Evolutionary conservation across 2,329 filamentous ascomycete species (phyloP).

Genomic region (Neopestalotiopsis sp.): DNA sequence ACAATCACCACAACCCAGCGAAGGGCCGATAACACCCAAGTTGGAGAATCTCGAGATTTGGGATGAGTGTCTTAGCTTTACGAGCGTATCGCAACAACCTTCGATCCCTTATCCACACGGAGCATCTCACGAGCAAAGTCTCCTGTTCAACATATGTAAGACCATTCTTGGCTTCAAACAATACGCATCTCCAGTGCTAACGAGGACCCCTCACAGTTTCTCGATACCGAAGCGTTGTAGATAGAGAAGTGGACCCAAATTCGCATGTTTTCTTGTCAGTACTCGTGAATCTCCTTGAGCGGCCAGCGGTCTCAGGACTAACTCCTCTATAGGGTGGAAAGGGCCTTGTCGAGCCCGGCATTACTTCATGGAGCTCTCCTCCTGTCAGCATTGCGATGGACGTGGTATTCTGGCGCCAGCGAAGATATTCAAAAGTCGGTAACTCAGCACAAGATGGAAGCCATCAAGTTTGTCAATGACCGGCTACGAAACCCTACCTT

Average conservation of each 20-base stretch:
- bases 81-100: slow-evolving; percentile 21
- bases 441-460: slow-evolving; percentile 30
- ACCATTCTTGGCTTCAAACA: slow-evolving; percentile 3
- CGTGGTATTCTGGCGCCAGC: slow-evolving; percentile 32
- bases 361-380: slow-evolving; percentile 28
- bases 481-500: slow-evolving; percentile 26
- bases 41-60: slow-evolving; percentile 21
- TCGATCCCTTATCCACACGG: slow-evolving; percentile 26
- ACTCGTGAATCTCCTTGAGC: slow-evolving; percentile 20
- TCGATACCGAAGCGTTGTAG: slow-evolving; percentile 27
- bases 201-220: slow-evolving; percentile 20
- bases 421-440: slow-evolving; percentile 28
- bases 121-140: slow-evolving; percentile 27
- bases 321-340: slow-evolving; percentile 22
- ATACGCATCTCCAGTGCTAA: slow-evolving; percentile 3
- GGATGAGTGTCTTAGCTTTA: slow-evolving; percentile 3
- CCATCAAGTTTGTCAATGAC: slow-evolving; percentile 31
- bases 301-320: slow-evolving; percentile 5
- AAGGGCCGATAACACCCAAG: slow-evolving; percentile 21
- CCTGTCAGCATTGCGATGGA: slow-evolving; percentile 29
- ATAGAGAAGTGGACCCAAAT: slow-evolving; percentile 22
- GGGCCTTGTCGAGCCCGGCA: slow-evolving; percentile 28
- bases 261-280: slow-evolving; percentile 17
- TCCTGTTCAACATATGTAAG: slow-evolving; percentile 30
- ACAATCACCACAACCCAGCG: slow-evolving; percentile 19